A percentile compares a stretch with the other conserved stretches of the same genome.
These are phyloP conservation scores for Cyberlindnera lachancei DNA, from an alignment of 805 yeast species.

Conservation along the genomic window DNA sequence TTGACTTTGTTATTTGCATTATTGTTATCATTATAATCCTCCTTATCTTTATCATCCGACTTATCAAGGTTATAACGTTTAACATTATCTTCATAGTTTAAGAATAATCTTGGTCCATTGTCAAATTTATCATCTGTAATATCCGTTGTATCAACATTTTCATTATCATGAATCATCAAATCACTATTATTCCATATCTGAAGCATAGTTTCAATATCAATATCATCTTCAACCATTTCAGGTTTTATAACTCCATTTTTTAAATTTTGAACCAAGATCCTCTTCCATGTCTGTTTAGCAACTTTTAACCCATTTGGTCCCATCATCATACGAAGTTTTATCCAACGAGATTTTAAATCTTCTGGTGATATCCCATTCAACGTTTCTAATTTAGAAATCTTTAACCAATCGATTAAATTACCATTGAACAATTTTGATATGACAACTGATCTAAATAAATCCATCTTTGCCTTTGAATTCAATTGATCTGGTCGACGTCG, in stretches of 20 bases:
- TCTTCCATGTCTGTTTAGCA: slow-evolving; percentile 56
- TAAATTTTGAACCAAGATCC: slow-evolving; percentile 50
- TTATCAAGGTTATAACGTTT: slow-evolving; percentile 36
- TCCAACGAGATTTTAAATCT: slow-evolving; percentile 60
- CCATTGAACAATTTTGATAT: slow-evolving; percentile 56
- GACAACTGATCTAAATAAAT: slow-evolving; percentile 54
- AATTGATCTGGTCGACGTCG: slow-evolving; percentile 16
- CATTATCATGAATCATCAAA: too few relatives aligned
- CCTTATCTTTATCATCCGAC: slow-evolving; percentile 17
- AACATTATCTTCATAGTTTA: slow-evolving; percentile 39
- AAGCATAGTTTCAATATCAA: slow-evolving; percentile 46
- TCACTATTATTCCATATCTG: slow-evolving; percentile 61
- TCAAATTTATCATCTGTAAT: too few relatives aligned
- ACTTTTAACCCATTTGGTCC: slow-evolving; percentile 53
- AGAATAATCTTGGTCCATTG: slow-evolving; percentile 26
- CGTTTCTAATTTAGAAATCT: slow-evolving; percentile 35
- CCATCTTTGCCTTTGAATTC: slow-evolving; percentile 12
- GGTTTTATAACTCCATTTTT: slow-evolving; percentile 43
- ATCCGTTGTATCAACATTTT: slow-evolving; percentile 5
- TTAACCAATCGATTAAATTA: slow-evolving; percentile 57
- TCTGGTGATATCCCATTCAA: slow-evolving; percentile 36
- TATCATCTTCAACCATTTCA: slow-evolving; percentile 40
- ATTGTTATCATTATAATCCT: too few relatives aligned
- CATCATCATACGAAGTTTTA: slow-evolving; percentile 49
- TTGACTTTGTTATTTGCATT: too few relatives aligned